Conservation (phyloP, 225 moss, liverwort and hornwort genomes). For the Asterella californica region DNA sequence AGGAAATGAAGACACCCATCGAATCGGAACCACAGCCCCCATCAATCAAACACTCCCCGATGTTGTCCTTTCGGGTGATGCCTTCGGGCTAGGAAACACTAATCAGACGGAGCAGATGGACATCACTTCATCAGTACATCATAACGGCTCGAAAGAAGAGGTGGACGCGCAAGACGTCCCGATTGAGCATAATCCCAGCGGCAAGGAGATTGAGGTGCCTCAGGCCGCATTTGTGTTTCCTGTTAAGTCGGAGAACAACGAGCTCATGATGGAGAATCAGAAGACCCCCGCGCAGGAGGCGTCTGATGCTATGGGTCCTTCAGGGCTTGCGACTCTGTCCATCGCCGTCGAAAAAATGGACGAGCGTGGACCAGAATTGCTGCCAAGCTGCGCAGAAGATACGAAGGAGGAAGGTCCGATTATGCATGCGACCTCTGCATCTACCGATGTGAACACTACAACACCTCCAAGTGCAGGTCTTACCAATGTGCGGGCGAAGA, state of each 20-base stretch:
- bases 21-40: slow-evolving; percentile 19
- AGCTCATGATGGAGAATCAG: slow-evolving; percentile 1
- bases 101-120: slow-evolving; percentile 13
- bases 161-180: background rate
- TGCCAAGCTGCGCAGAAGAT: slow-evolving; percentile 18
- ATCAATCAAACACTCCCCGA: slow-evolving; percentile 11
- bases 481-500: slow-evolving; percentile 29
- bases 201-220: background rate
- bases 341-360: slow-evolving; percentile 35
- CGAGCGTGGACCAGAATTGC: slow-evolving; percentile 27
- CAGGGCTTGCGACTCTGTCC: slow-evolving; percentile 31
- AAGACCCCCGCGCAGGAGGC: slow-evolving; percentile 5
- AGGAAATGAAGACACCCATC: slow-evolving; percentile 23
- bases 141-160: background rate
- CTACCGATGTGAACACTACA: background rate
- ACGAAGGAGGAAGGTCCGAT: slow-evolving; percentile 16
- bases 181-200: background rate
- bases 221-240: background rate
- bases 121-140: background rate
- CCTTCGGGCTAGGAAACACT: background rate
- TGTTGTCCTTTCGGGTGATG: slow-evolving; percentile 12
- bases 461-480: background rate
- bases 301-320: background rate
- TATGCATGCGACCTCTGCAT: background rate
- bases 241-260: background rate